Evolutionary conservation across 768 basidiomycete species (phyloP), one percentile per base, ranked within the genome.

Genomic region (Agrocybe praecox): DNA sequence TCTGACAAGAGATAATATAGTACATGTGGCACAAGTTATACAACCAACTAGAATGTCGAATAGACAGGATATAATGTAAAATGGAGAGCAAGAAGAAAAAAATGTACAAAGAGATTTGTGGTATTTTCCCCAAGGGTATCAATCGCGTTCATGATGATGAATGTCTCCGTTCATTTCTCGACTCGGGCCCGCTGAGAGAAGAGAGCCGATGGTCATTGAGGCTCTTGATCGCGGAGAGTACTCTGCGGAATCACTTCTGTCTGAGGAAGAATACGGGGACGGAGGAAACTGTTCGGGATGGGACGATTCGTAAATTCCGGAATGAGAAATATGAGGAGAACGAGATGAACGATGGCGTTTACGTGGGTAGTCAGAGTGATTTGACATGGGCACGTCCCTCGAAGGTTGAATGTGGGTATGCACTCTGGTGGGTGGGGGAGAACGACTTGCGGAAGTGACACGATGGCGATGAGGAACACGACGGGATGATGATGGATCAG

Each of bases 141-240:
- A 72, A 56, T 72, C 71, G 29, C 69, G 66, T 36, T 68, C 68
- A 54, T 61, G 63, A 22, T 65, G 62, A 59, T 64, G 55, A 51
- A 57, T 67, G 51, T 76, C 75, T 23, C 70, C 71, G 51, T 71
- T 73, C 46, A 67, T 62, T 43, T 77, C 77, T 66, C 73, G 69
- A 59, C 69, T 72, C 52, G 78, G 67, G 51, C 81, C 63, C 64
- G 75, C 57, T 18, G 86, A 83, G 21, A 91, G 78, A 26, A 93
- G 72, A 1, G 89, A 89, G 23, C 87, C 89, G 62, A 93, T 92
- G 44, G 88, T 85, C 90, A 92, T 92, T 34, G 87, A 86, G 15
- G 83, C 83, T 54, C 86, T 78, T 52, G 88, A 85, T 47, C 86
- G 82, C 44, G 89, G 88, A 1, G 89, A 90, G 63, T 82, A 87